A percentile compares a stretch with the other conserved stretches of the same genome.
phyloP scores from a whole-genome alignment of 2,329 filamentous ascomycete species.

The Akanthomyces dipterigenus region DNA sequence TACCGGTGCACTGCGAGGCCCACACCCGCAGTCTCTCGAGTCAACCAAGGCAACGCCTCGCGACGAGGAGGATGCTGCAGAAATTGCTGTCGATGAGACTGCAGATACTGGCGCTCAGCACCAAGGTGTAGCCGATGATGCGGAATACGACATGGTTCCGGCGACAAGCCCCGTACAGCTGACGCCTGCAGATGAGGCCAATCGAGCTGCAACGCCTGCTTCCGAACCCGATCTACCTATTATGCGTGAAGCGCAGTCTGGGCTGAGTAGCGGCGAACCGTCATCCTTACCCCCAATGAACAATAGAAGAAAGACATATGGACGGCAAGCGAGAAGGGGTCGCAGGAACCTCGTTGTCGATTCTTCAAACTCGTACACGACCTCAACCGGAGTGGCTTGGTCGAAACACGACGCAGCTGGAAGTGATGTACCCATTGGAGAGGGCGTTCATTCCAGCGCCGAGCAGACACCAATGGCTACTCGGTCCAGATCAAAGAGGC shows the following conservation, averaged over 20 bases:
- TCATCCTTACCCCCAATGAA: constrained; percentile 21
- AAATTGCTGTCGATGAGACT: constrained; percentile 4
- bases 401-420: neutral
- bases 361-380: constrained; percentile 18
- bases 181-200: constrained; percentile 21
- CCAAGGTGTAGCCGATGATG: constrained; percentile 6
- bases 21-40: constrained; percentile 19
- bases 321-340: constrained; percentile 15
- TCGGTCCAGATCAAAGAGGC: neutral
- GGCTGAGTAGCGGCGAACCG: constrained; percentile 18
- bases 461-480: constrained; percentile 1
- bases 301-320: constrained; percentile 18
- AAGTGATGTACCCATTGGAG: neutral
- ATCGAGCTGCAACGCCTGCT: constrained; percentile 15
- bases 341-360: constrained; percentile 22
- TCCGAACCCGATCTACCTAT: constrained; percentile 30
- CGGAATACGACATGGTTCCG: constrained; percentile 32
- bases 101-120: constrained; percentile 13
- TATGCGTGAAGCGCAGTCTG: constrained; percentile 17
- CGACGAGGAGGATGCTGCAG: constrained; percentile 17
- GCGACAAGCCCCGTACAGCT: constrained; percentile 30
- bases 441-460: neutral
- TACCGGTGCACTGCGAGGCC: constrained; percentile 17
- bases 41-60: constrained; percentile 29
- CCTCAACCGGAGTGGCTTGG: neutral